Conservation (phyloP, 306 rosid genomes). For the Vicia sativa region DNA sequence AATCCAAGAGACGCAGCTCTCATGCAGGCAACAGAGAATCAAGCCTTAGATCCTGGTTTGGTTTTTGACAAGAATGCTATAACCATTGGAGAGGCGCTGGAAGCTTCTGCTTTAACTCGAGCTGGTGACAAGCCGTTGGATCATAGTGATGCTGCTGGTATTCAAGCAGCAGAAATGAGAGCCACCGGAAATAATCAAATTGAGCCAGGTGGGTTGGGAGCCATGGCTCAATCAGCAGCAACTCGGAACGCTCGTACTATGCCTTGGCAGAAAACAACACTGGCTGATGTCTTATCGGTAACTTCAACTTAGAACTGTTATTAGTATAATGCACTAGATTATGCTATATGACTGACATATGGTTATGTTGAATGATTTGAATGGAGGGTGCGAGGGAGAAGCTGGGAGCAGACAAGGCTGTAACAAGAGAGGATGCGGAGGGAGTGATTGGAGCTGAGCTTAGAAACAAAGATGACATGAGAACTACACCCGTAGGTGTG, state of each 20-base stretch:
- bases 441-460: slow-evolving; percentile 66
- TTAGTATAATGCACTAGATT: too few species aligned
- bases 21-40: slow-evolving; percentile 66
- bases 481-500: slow-evolving; percentile 63
- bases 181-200: slow-evolving; percentile 42
- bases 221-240: slow-evolving; percentile 57
- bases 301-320: too few species aligned
- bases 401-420: slow-evolving; percentile 51
- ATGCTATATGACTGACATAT: not conserved
- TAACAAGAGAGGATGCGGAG: slow-evolving; percentile 65
- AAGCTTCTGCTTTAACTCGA: slow-evolving; percentile 42
- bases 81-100: slow-evolving; percentile 69
- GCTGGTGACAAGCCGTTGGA: slow-evolving; percentile 53
- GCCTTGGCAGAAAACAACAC: slow-evolving; percentile 37
- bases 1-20: slow-evolving; percentile 54
- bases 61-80: slow-evolving; percentile 46
- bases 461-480: slow-evolving; percentile 57
- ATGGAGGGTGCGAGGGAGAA: slow-evolving; percentile 49
- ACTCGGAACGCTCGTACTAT: slow-evolving; percentile 39
- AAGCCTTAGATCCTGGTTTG: slow-evolving; percentile 44
- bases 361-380: not conserved
- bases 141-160: slow-evolving; percentile 53
- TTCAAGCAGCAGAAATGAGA: slow-evolving; percentile 50
- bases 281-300: slow-evolving; percentile 53
- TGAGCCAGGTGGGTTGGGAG: slow-evolving; percentile 42